Base-by-base conservation (phyloP, 371 early-diverging fungal species). In the Lichtheimia ramosa region DNA sequence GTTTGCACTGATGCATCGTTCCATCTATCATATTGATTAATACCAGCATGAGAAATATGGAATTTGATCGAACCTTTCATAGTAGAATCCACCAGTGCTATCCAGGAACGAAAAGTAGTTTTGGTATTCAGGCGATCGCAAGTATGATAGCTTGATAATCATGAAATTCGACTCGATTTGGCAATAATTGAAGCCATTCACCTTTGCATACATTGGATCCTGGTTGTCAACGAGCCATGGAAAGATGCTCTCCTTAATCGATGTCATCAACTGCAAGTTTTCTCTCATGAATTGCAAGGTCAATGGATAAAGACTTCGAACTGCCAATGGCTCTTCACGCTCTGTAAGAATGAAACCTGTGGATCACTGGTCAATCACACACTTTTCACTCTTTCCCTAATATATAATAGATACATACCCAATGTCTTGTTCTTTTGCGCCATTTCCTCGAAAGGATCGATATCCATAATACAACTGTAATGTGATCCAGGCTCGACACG, bases 401-500 rank as follows among this genome's bases (percentile, higher is more conserved):
- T 10, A 8, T 10, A 8, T 8, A 34, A 8, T 5, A 3, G 5
- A 34, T 34, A 10, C 2, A 10, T 34, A 34, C 34, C 34, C 34
- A 34, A 8, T 54, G 84, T 83, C 64, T 93, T 91, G 48, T 91
- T 84, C 54, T 88, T 85, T 43, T 88, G 71, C 51, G 83, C 73
- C 91, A 94, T 91, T 54, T 70, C 87, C 59, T 79, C 68, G 74
- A 99, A 97, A 12, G 93, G 93, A 70, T 98, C 97, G 59, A 86
- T 83, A 27, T 42, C 28, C 59, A 98, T 86, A 43, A 93, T 84
- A 66, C 98, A 99, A 28, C 77, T 74, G 66, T 91, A 96, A 57
- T 85, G 61, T 21, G 95, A 91, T 14, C 86, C 92, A 0, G 98
- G 96, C 70, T 98, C 98, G n/a, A 98, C 81, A 2, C 97, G 75